Conservation (phyloP, 768 basidiomycete genomes). For the Tephrocybe sp. region DNA sequence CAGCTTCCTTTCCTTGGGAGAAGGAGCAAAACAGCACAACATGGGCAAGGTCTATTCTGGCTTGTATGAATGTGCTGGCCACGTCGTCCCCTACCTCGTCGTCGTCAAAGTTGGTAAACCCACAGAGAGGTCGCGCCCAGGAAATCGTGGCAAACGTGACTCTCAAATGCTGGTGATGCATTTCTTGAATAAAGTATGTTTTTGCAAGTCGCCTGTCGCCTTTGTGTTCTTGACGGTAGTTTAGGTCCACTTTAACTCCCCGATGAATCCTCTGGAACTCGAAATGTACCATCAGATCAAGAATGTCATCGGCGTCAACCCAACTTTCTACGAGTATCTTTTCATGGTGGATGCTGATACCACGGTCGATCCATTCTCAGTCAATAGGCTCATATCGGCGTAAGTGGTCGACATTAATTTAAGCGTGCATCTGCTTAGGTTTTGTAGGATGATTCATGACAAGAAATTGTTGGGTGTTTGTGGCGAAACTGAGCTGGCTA, state of each 20-base stretch:
- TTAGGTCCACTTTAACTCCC: slow-evolving; percentile 93
- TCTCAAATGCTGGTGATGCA: slow-evolving; percentile 96
- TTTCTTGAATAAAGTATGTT: slow-evolving; percentile 89
- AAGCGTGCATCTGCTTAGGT: slow-evolving; percentile 3
- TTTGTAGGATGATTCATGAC: slow-evolving; percentile 91
- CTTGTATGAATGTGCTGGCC: slow-evolving; percentile 89
- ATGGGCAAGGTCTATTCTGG: slow-evolving; percentile 99
- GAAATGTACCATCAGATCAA: slow-evolving; percentile 99
- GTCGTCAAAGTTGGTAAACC: slow-evolving; percentile 95
- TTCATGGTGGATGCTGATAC: slow-evolving; percentile 97
- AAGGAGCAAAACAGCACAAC: slow-evolving; percentile 95
- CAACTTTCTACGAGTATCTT: slow-evolving; percentile 95
- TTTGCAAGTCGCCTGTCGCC: background rate
- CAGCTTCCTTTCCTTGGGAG: slow-evolving; percentile 90
- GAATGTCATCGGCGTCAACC: slow-evolving; percentile 99
- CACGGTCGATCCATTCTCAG: slow-evolving; percentile 81
- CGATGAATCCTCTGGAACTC: slow-evolving; percentile 95
- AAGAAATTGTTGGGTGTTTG: slow-evolving; percentile 93
- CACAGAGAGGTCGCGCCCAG: slow-evolving; percentile 88
- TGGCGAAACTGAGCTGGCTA: slow-evolving; percentile 91
- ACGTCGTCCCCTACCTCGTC: slow-evolving; percentile 94
- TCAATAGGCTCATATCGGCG: slow-evolving; percentile 93
- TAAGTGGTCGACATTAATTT: slow-evolving; percentile 41
- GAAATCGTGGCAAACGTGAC: slow-evolving; percentile 98
- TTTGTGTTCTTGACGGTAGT: slow-evolving; percentile 4